A percentile compares a stretch with the other conserved stretches of the same genome.
These are phyloP conservation scores for Colletotrichum sp. DNA, from an alignment of 2,329 filamentous ascomycete genomes.

Conservation along the genomic window DNA sequence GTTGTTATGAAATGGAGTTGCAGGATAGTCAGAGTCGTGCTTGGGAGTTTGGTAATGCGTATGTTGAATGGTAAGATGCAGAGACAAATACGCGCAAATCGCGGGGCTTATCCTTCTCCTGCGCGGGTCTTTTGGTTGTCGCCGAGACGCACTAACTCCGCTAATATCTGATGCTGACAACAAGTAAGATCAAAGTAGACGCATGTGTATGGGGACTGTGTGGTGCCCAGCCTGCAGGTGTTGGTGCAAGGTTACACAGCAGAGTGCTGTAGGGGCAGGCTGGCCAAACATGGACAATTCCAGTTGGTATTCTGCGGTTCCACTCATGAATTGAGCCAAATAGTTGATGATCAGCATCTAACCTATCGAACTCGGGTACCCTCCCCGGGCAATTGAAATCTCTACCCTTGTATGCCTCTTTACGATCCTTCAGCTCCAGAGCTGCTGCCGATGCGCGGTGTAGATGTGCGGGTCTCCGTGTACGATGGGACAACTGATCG, in stretches of 20 bases:
- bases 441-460: neutral
- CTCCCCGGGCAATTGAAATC: neutral
- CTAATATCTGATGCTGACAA: neutral
- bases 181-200: neutral
- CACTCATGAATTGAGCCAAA: neutral
- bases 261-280: neutral
- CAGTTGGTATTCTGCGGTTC: neutral
- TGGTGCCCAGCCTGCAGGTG: neutral
- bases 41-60: too few species aligned
- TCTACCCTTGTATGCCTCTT: neutral
- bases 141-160: neutral
- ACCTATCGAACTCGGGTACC: neutral
- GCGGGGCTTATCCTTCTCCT: neutral
- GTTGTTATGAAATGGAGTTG: rapidly evolving
- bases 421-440: neutral
- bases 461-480: neutral
- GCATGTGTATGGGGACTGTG: neutral
- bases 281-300: neutral
- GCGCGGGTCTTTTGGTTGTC: neutral
- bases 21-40: neutral
- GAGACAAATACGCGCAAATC: neutral
- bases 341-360: neutral
- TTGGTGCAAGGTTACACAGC: neutral
- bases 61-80: neutral
- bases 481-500: neutral